Evolutionary conservation across 805 yeast species (phyloP).

Genomic region (Candida patagonica): DNA sequence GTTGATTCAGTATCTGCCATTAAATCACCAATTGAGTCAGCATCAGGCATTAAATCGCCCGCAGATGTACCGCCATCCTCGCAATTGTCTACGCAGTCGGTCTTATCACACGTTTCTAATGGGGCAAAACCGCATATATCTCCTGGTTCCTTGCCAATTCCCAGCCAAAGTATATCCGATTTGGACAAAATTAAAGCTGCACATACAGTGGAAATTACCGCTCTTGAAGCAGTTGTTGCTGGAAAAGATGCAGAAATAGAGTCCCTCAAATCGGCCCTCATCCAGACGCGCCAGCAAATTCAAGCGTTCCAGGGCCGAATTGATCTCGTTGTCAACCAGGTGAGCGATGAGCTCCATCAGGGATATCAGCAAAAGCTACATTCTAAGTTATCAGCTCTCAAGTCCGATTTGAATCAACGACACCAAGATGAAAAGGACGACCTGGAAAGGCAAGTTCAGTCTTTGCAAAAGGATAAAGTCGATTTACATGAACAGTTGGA

Average conservation of each 20-base stretch:
- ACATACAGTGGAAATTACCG: conserved; percentile 10
- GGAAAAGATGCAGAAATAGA: conserved; percentile 16
- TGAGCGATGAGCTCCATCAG: conserved; percentile 2
- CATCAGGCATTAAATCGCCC: too few species aligned
- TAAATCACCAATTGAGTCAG: too few species aligned
- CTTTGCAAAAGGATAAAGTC: too few species aligned
- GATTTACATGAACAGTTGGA: not conserved
- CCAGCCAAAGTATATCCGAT: not conserved
- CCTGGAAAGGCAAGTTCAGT: not conserved
- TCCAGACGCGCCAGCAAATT: conserved; percentile 8
- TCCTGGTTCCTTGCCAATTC: too few species aligned
- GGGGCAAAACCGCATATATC: too few species aligned
- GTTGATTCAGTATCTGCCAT: too few species aligned
- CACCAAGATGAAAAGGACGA: not conserved
- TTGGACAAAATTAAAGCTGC: conserved; percentile 10
- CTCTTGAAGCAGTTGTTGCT: conserved; percentile 12
- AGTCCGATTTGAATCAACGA: not conserved
- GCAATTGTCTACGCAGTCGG: too few species aligned
- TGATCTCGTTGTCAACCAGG: not conserved
- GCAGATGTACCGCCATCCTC: too few species aligned
- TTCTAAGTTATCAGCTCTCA: not conserved
- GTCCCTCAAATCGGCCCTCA: conserved; percentile 8
- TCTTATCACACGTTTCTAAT: too few species aligned
- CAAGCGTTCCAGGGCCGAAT: not conserved
- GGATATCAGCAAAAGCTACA: conserved; percentile 1